Conservation (phyloP, 1,284 basidiomycete genomes). For the Boletus nobilissimus region DNA sequence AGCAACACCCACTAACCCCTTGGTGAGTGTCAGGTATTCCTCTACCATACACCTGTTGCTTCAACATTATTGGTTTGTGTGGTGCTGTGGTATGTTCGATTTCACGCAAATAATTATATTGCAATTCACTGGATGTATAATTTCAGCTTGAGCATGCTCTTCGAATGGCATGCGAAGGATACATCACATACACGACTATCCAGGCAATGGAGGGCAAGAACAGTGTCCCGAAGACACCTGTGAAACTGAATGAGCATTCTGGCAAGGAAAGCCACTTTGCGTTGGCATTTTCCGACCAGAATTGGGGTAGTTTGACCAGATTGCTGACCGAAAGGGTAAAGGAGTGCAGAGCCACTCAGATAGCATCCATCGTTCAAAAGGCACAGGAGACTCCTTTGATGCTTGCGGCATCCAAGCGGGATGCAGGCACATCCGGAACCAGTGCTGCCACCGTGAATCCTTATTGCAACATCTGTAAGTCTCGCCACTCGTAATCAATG, state of each 20-base stretch:
- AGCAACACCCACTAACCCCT: too few species aligned
- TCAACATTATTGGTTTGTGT: too few species aligned
- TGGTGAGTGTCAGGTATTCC: too few species aligned
- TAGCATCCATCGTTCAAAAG: not conserved
- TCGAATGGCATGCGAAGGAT: not conserved
- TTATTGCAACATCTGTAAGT: too few species aligned
- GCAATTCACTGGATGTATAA: too few species aligned
- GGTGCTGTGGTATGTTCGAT: too few species aligned
- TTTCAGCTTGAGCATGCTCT: conserved; percentile 1
- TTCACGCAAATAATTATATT: too few species aligned
- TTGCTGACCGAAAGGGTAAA: not conserved
- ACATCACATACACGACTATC: not conserved
- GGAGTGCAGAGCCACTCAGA: not conserved
- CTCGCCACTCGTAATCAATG: too few species aligned
- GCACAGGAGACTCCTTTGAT: not conserved
- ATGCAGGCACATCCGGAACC: too few species aligned
- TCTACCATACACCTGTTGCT: too few species aligned
- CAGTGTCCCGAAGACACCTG: not conserved
- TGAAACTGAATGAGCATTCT: not conserved
- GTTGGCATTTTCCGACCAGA: not conserved
- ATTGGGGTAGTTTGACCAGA: not conserved
- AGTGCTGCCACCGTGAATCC: too few species aligned
- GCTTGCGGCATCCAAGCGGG: too few species aligned
- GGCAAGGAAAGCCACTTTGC: conserved; percentile 1
- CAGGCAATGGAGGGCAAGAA: not conserved